Evolutionary conservation across 176 grass and related monocot species (phyloP).

Genomic region (Metroxylon sagu): DNA sequence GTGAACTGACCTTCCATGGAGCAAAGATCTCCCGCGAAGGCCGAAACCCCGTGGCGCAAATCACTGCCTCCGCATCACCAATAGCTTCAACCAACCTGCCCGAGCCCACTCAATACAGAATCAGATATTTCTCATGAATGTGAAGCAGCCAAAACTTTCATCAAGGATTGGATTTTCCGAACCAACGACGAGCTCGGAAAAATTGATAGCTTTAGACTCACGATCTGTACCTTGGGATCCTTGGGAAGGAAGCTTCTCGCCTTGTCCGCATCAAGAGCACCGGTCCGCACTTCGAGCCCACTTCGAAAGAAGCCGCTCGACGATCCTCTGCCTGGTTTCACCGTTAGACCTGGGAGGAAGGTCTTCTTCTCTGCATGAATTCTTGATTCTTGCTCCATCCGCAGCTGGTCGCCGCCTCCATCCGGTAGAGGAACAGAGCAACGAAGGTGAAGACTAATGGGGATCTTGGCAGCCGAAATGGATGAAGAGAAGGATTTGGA

Average conservation of each 20-base stretch:
- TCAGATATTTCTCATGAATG: not conserved
- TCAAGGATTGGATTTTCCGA: too few species aligned
- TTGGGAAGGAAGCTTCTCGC: slow-evolving; percentile 36
- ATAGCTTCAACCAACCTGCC: slow-evolving; percentile 40
- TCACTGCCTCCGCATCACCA: slow-evolving; percentile 42
- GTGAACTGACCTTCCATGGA: slow-evolving; percentile 52
- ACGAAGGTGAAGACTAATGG: too few species aligned
- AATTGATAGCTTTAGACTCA: slow-evolving; percentile 12
- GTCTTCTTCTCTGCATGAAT: slow-evolving; percentile 24
- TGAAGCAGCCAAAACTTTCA: not conserved
- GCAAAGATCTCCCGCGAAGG: slow-evolving; percentile 55
- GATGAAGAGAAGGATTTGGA: too few species aligned
- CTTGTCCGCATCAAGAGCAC: slow-evolving; percentile 33
- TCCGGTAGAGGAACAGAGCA: not conserved
- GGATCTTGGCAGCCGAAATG: too few species aligned
- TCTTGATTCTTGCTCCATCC: not conserved
- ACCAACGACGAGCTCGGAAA: too few species aligned
- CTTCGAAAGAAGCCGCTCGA: slow-evolving; percentile 47
- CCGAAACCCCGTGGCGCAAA: slow-evolving; percentile 58
- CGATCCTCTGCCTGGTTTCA: slow-evolving; percentile 51
- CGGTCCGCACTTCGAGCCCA: slow-evolving; percentile 46
- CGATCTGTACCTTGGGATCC: slow-evolving; percentile 44
- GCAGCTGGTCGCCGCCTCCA: slow-evolving; percentile 18
- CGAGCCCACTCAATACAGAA: slow-evolving; percentile 11
- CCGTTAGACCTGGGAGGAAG: slow-evolving; percentile 61